Evolutionary conservation across 495 filamentous ascomycete species (phyloP).

Genomic region (Penicillium paradoxum): DNA sequence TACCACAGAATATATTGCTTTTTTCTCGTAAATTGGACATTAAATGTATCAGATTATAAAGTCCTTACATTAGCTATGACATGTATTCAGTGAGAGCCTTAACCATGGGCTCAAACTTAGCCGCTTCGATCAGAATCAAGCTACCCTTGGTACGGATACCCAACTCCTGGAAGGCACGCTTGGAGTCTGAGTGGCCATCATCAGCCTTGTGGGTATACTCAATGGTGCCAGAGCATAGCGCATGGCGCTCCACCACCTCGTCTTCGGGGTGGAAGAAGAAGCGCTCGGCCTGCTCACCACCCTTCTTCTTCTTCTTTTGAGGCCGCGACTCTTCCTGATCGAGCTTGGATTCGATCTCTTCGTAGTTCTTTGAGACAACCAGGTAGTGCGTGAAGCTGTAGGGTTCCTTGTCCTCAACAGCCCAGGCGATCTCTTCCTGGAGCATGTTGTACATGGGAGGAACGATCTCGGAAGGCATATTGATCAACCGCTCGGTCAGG

Average conservation of each 20-base stretch:
- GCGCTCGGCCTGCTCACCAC: constrained; percentile 41
- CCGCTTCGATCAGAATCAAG: constrained; percentile 71
- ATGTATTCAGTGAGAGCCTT: constrained; percentile 70
- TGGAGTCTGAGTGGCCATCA: constrained; percentile 79
- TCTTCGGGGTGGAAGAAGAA: constrained; percentile 98
- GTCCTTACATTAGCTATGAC: constrained; percentile 31
- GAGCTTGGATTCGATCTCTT: constrained; percentile 75
- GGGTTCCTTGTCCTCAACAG: constrained; percentile 84
- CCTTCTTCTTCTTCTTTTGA: constrained; percentile 74
- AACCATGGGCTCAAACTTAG: constrained; percentile 60
- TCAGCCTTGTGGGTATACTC: constrained; percentile 72
- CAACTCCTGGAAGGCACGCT: constrained; percentile 88
- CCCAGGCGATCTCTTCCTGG: constrained; percentile 84
- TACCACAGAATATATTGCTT: constrained; percentile 9
- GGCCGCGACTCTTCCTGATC: constrained; percentile 63
- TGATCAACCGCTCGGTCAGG: constrained; percentile 86
- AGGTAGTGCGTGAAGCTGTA: constrained; percentile 93
- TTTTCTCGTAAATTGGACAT: constrained; percentile 28
- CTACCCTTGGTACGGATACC: constrained; percentile 79
- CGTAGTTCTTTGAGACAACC: constrained; percentile 83
- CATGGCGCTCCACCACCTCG: constrained; percentile 75
- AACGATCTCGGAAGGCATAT: constrained; percentile 85
- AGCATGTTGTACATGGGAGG: constrained; percentile 98
- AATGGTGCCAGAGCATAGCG: constrained; percentile 58
- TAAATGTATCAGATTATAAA: constrained; percentile 12